These are phyloP conservation scores for Parasarocladium wereldwijsianum DNA, from an alignment of 2,329 filamentous ascomycete genomes.

Conservation along the genomic window DNA sequence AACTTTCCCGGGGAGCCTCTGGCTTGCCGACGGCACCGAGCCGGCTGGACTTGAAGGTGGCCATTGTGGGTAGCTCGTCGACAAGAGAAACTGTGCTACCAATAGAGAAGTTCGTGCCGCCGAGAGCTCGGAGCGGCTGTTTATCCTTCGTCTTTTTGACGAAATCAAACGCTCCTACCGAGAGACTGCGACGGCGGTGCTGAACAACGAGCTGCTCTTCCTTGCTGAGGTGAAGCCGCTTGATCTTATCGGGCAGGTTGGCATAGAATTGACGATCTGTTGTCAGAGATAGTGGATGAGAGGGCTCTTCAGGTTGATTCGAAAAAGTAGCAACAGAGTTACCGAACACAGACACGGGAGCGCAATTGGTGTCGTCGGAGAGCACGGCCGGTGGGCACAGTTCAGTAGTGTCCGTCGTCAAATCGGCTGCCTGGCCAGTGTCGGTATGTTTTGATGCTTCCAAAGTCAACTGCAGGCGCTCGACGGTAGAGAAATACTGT, in stretches of 20 bases:
- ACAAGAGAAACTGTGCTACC: conserved; percentile 6
- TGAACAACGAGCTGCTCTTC: conserved; percentile 53
- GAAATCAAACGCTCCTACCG: conserved; percentile 1
- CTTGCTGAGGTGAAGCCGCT: conserved; percentile 51
- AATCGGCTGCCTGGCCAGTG: conserved; percentile 3
- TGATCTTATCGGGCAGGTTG: conserved; percentile 57
- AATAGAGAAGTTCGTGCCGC: conserved; percentile 3
- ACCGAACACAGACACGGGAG: conserved; percentile 12
- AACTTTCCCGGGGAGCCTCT: conserved; percentile 31
- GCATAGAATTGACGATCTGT: conserved; percentile 54
- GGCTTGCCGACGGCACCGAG: conserved; percentile 7
- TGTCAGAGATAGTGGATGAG: too few relatives aligned
- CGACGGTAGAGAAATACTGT: conserved; percentile 60
- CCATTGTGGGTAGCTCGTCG: conserved; percentile 12
- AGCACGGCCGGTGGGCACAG: conserved; percentile 5
- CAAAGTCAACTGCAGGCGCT: conserved; percentile 37
- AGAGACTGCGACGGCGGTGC: conserved; percentile 19
- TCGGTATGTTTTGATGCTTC: conserved; percentile 5
- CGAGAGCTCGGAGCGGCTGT: conserved; percentile 4
- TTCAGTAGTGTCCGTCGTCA: not conserved
- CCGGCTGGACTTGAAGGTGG: conserved; percentile 9
- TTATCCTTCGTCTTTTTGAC: conserved; percentile 1
- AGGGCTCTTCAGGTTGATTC: too few relatives aligned
- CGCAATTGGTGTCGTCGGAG: conserved; percentile 14
- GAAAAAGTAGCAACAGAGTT: conserved; percentile 12